These are phyloP conservation scores for Pseudoscleropodium purum DNA, from an alignment of 225 moss, liverwort and hornwort species.

Conservation along the genomic window DNA sequence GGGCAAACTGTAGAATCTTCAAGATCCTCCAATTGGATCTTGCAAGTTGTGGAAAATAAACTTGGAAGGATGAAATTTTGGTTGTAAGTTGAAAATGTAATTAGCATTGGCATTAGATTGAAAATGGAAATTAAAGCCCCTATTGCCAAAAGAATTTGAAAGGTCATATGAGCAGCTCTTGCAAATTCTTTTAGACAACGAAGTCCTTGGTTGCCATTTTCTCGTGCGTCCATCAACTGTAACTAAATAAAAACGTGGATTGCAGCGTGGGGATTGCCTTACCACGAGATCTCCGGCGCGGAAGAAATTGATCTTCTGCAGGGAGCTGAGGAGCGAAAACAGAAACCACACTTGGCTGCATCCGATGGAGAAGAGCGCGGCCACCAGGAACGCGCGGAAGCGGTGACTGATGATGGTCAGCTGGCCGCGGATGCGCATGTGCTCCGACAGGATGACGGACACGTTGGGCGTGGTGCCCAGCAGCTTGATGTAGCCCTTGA, in stretches of 20 bases:
- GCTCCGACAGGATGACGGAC: conserved; percentile 61
- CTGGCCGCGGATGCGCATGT: conserved; percentile 74
- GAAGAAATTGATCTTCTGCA: conserved; percentile 17
- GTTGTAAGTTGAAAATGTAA: neutral
- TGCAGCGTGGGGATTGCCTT: neutral
- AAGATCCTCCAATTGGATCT: neutral
- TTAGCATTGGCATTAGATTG: neutral
- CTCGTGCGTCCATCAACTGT: neutral
- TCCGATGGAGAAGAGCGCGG: conserved; percentile 57
- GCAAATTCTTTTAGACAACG: neutral
- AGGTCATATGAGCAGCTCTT: neutral
- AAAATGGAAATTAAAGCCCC: neutral
- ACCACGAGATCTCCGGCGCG: conserved; percentile 38
- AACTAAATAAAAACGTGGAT: neutral
- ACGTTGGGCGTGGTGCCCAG: conserved; percentile 69
- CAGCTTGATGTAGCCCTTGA: conserved; percentile 72
- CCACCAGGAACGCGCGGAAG: conserved; percentile 61
- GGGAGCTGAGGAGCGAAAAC: conserved; percentile 12
- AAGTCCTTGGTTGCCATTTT: neutral
- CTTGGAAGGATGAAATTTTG: neutral
- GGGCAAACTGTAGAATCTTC: neutral
- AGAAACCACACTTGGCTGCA: conserved; percentile 70
- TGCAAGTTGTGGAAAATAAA: neutral
- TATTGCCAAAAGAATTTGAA: neutral
- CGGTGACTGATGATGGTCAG: conserved; percentile 74